Conservation (phyloP, 306 rosid species). For the Calophaca sinica region DNA sequence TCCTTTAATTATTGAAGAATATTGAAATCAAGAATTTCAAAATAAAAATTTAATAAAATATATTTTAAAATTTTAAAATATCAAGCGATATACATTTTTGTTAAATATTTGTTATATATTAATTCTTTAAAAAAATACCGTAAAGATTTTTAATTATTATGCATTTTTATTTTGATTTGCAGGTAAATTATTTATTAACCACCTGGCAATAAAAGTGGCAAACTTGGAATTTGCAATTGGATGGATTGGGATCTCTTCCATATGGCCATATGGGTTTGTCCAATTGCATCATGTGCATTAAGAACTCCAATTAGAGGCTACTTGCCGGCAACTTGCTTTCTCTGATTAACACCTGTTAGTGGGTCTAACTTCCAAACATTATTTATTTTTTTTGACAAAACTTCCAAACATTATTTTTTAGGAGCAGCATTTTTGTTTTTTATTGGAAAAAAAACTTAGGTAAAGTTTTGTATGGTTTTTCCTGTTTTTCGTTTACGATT, state of each 20-base stretch:
- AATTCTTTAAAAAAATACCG: no score
- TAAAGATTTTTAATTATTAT: no score
- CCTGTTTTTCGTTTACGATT: no score
- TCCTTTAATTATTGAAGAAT: no score
- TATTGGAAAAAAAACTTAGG: no score
- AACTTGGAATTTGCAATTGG: constrained; percentile 52
- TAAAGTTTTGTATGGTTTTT: no score
- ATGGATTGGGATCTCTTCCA: constrained; percentile 61
- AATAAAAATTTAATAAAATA: no score
- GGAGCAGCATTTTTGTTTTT: background rate
- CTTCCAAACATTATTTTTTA: background rate
- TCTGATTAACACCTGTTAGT: constrained; percentile 32
- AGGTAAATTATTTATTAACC: background rate
- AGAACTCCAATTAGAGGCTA: constrained; percentile 46
- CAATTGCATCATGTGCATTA: constrained; percentile 62
- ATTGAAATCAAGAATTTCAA: no score
- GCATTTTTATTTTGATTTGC: background rate
- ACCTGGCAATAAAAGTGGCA: constrained; percentile 4
- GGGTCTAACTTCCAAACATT: constrained; percentile 26
- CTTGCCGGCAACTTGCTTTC: constrained; percentile 17
- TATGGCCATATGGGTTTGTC: constrained; percentile 69
- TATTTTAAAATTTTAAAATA: no score
- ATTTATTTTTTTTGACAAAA: no score
- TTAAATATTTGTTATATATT: no score
- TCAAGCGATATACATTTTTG: no score